phyloP scores from a whole-genome alignment of 2,329 filamentous ascomycete genomes.

The Aureobasidium mangrovei region DNA sequence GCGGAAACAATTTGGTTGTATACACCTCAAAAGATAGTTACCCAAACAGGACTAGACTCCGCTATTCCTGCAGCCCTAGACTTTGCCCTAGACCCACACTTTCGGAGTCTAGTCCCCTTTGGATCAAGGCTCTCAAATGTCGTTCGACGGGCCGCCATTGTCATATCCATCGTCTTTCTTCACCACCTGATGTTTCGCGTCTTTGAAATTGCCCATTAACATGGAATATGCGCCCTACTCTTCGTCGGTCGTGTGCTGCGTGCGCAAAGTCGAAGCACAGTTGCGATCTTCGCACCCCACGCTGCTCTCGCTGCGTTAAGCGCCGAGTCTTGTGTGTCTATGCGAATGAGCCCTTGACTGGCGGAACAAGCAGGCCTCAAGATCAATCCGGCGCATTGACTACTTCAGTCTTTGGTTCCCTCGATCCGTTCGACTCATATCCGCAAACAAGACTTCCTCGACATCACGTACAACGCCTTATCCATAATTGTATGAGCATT shows the following conservation, averaged over 20 bases:
- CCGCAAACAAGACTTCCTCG: conserved; percentile 4
- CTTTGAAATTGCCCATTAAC: background rate
- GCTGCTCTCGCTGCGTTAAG: conserved; percentile 2
- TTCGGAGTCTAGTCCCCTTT: conserved; percentile 5
- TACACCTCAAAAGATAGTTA: background rate
- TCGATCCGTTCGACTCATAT: conserved; percentile 9
- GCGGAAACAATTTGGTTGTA: too few relatives aligned
- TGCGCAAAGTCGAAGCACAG: conserved; percentile 8
- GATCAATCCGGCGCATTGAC: background rate
- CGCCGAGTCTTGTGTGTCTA: background rate
- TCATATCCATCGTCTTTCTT: background rate
- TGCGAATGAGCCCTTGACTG: conserved; percentile 8
- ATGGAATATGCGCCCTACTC: conserved; percentile 6
- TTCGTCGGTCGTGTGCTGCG: conserved; percentile 4
- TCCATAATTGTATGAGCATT: background rate
- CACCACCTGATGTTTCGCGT: background rate
- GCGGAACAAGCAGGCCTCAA: background rate
- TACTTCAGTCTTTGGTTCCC: background rate
- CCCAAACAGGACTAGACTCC: conserved; percentile 3
- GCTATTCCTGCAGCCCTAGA: too few relatives aligned
- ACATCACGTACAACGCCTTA: background rate
- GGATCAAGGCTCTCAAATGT: background rate
- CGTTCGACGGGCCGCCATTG: background rate
- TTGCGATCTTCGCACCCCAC: conserved; percentile 3
- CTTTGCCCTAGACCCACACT: too few relatives aligned